Percentiles rank a stretch among this genome's conserved stretches.
Evolutionary conservation across 2,329 filamentous ascomycete species (phyloP).

Genomic region (Elsinoe batatas): DNA sequence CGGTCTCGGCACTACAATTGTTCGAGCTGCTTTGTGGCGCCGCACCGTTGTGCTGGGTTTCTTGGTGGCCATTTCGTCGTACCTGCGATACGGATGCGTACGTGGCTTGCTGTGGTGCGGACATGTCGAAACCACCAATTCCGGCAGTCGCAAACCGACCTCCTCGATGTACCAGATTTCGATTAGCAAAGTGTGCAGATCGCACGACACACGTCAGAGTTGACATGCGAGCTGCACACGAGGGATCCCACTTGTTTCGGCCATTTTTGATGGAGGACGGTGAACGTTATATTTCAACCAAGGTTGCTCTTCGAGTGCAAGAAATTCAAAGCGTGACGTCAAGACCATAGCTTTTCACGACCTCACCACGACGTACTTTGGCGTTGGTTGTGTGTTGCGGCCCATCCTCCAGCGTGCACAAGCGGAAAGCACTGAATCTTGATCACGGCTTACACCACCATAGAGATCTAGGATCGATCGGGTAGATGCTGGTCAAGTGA

Average conservation of each 20-base stretch:
- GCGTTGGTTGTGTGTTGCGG: not conserved
- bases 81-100: not conserved
- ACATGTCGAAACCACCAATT: too few relatives aligned
- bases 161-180: not conserved
- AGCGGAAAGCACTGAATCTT: not conserved
- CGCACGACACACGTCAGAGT: not conserved
- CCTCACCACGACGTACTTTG: conserved; percentile 3
- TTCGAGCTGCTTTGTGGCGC: not conserved
- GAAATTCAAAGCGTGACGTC: conserved; percentile 1
- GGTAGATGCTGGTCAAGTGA: not conserved
- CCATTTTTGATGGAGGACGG: not conserved
- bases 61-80: not conserved
- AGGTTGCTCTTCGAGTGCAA: not conserved
- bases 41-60: not conserved
- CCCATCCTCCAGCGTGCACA: not conserved
- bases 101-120: not conserved
- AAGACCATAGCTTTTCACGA: not conserved
- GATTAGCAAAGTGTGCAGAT: not conserved
- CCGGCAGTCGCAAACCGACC: not conserved
- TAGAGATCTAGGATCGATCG: conserved; percentile 3
- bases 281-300: not conserved
- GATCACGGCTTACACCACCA: not conserved
- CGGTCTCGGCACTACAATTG: not conserved
- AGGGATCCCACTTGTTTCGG: not conserved
- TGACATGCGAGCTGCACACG: not conserved